These are phyloP conservation scores for Termitomyces sp. DNA, from an alignment of 768 basidiomycete species.

Conservation along the genomic window DNA sequence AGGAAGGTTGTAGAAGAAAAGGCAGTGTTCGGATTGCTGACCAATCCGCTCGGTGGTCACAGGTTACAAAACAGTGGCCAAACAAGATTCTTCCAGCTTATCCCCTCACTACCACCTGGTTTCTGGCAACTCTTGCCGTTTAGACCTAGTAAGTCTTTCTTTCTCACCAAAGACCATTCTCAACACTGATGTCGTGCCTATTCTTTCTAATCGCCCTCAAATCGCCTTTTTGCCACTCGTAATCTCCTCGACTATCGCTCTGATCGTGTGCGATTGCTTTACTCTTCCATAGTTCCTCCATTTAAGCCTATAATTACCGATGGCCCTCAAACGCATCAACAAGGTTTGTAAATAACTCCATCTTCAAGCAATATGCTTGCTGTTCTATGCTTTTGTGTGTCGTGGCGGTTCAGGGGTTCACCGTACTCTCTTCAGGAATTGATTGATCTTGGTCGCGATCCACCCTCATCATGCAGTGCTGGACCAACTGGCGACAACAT, in stretches of 20 bases:
- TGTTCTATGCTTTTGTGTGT: slow-evolving; percentile 2
- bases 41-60: slow-evolving; percentile 28
- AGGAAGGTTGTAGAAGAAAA: slow-evolving; percentile 13
- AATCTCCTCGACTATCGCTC: slow-evolving; percentile 22
- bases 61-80: slow-evolving; percentile 45
- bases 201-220: slow-evolving; percentile 26
- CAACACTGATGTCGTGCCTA: slow-evolving; percentile 15
- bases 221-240: slow-evolving; percentile 25
- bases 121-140: slow-evolving; percentile 22
- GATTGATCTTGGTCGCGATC: slow-evolving; percentile 98
- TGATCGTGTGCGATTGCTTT: slow-evolving; percentile 43
- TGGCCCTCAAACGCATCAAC: slow-evolving; percentile 99
- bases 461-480: slow-evolving; percentile 98
- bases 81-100: slow-evolving; percentile 40
- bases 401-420: slow-evolving; percentile 18
- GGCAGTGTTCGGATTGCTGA: slow-evolving; percentile 27
- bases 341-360: slow-evolving; percentile 54
- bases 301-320: slow-evolving; percentile 34
- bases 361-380: slow-evolving; percentile 9
- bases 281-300: slow-evolving; percentile 27
- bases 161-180: neutral
- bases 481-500: slow-evolving; percentile 97
- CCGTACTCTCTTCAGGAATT: slow-evolving; percentile 67
- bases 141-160: slow-evolving; percentile 30
- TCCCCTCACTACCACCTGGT: slow-evolving; percentile 49